Base-by-base conservation (phyloP, 2,329 filamentous ascomycete species). In the Diplodia intermedia region DNA sequence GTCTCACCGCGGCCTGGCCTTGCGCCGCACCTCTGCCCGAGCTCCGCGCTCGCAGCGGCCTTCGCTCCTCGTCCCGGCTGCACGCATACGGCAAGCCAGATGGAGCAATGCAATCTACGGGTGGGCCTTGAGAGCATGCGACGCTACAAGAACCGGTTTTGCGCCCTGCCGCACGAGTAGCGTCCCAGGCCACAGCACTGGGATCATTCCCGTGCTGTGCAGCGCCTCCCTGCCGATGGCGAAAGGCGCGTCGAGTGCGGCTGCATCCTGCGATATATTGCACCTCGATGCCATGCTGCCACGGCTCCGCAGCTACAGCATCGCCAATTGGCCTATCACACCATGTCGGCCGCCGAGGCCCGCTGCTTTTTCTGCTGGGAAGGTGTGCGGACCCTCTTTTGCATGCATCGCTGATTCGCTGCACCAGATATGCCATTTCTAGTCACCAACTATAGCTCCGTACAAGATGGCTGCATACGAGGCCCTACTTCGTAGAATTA, bases 91-190 rank as follows among this genome's bases (percentile, higher is more conserved):
- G 56, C 56, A 47, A 29, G 56, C 38, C 38, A 47, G 57, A 62
- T 50, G 57, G 60, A 52, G 60, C 60, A 36, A 38, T 63, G 60
- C 60, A 63, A 63, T 63, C 60, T 63, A 52, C 60, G 47, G 60
- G 60, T 63, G 60, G 60, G 60, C 60, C 60, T 52, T 33, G 20
- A 20, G 40, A n/a, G 18, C 47, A 63, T 63, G 60, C 60, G 29
- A 52, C 40, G 40, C 26, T 33, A 23, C 26, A 49, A 49, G 40
- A 63, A 52, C 60, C 60, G 43, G 60, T 63, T 63, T 63, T 63
- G 26, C n/a, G 6, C n/a, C 43, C 43, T 23, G 43, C 43, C n/a
- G 43, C 60, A 33, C 60, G 60, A 63, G 60, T 52, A 52, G 31
- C 29, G 60, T 52, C 60, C 60, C 60, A 26, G 47, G 47, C 60